Conservation (phyloP, 495 filamentous ascomycete genomes). For the Penicillium pancosmium region DNA sequence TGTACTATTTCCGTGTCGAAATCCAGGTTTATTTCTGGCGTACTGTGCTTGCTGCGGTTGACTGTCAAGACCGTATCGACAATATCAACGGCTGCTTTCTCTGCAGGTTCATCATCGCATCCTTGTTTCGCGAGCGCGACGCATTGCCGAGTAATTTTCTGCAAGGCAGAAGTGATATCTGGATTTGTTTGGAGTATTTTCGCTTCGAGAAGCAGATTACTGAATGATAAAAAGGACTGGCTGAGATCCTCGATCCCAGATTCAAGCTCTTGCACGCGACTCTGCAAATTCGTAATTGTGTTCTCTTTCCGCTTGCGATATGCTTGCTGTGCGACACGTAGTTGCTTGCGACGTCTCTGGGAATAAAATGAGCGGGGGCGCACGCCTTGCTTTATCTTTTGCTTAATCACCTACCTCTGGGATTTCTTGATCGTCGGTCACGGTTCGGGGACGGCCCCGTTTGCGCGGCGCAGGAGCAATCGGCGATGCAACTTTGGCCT, state of each 20-base stretch:
- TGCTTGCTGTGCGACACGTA: slow-evolving; percentile 81
- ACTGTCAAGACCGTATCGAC: background rate
- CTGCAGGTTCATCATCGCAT: slow-evolving; percentile 25
- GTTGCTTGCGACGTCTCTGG: slow-evolving; percentile 72
- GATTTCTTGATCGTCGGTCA: slow-evolving; percentile 27
- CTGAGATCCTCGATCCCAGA: slow-evolving; percentile 74
- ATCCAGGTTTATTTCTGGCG: slow-evolving; percentile 11
- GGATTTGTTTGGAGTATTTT: slow-evolving; percentile 44
- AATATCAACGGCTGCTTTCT: background rate
- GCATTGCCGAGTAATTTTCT: slow-evolving; percentile 50
- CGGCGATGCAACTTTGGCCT: slow-evolving; percentile 7
- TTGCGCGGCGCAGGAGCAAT: slow-evolving; percentile 20
- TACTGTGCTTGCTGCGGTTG: background rate
- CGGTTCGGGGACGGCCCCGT: slow-evolving; percentile 29
- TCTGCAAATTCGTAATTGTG: slow-evolving; percentile 73
- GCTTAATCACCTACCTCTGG: slow-evolving; percentile 22
- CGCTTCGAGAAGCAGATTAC: slow-evolving; percentile 58
- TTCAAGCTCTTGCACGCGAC: slow-evolving; percentile 66
- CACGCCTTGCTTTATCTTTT: slow-evolving; percentile 4
- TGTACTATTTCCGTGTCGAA: slow-evolving; percentile 15
- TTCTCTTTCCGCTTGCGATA: slow-evolving; percentile 87
- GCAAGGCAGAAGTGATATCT: slow-evolving; percentile 43
- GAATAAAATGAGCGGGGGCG: slow-evolving; percentile 4
- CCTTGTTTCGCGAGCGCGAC: slow-evolving; percentile 43
- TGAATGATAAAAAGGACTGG: slow-evolving; percentile 70